Evolutionary conservation across 371 early-diverging fungal species (phyloP).

Genomic region (Mucor ambiguus): DNA sequence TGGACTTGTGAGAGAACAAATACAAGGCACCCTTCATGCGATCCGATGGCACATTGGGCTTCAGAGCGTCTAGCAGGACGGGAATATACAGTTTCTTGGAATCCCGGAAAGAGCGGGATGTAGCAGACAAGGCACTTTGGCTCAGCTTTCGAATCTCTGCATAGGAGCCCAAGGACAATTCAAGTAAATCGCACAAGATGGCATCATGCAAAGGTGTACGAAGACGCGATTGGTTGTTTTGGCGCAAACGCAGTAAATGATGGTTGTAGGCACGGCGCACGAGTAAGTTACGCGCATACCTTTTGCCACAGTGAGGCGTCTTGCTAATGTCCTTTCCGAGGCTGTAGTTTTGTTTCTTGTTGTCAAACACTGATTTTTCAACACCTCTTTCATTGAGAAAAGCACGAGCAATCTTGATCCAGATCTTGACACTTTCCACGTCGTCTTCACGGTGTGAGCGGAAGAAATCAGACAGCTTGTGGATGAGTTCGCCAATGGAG

Average conservation of each 20-base stretch:
- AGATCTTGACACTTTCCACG: constrained; percentile 71
- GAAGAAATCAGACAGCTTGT: constrained; percentile 57
- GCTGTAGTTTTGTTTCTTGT: constrained; percentile 57
- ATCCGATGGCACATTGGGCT: constrained; percentile 51
- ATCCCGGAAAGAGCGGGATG: constrained; percentile 59
- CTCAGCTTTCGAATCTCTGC: constrained; percentile 74
- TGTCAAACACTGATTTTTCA: constrained; percentile 55
- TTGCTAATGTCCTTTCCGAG: constrained; percentile 57
- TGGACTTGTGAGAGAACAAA: constrained; percentile 56
- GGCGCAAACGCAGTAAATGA: constrained; percentile 63
- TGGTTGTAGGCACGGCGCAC: constrained; percentile 57
- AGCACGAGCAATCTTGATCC: constrained; percentile 61
- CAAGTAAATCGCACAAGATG: constrained; percentile 59
- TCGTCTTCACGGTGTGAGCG: constrained; percentile 69
- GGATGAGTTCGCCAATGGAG: constrained; percentile 56
- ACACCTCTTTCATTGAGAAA: constrained; percentile 72
- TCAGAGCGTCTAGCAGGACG: constrained; percentile 58
- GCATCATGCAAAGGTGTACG: constrained; percentile 50
- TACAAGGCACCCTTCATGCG: constrained; percentile 83
- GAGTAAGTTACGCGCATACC: constrained; percentile 54
- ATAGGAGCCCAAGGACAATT: constrained; percentile 72
- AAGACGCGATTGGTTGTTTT: constrained; percentile 57
- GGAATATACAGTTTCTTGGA: constrained; percentile 62
- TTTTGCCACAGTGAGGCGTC: constrained; percentile 46
- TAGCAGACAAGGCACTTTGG: constrained; percentile 59